Conservation (phyloP, 176 grass and related monocot species). For the Avena atlantica region DNA sequence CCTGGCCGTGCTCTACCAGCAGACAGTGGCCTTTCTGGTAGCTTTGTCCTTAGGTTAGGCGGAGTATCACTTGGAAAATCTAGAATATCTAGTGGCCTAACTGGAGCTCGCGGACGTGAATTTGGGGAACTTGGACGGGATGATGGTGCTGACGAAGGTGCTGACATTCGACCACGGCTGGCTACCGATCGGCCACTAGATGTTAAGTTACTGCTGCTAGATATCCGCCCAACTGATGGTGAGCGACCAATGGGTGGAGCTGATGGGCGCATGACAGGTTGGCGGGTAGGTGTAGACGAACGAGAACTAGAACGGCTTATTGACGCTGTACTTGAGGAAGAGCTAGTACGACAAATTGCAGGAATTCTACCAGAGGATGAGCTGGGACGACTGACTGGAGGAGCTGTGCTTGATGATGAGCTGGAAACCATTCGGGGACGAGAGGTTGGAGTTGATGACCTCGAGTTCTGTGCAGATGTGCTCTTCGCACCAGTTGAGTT, state of each 20-base stretch:
- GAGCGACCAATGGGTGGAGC: conserved; percentile 55
- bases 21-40: conserved; percentile 80
- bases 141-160: conserved; percentile 70
- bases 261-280: conserved; percentile 53
- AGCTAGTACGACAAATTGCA: conserved; percentile 48
- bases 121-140: conserved; percentile 86
- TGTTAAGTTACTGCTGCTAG: conserved; percentile 47
- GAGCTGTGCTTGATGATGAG: conserved; percentile 53
- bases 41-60: conserved; percentile 78
- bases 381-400: conserved; percentile 37
- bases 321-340: conserved; percentile 55
- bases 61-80: conserved; percentile 90
- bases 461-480: conserved; percentile 60
- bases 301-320: conserved; percentile 61
- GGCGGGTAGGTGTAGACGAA: conserved; percentile 75
- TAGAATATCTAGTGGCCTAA: conserved; percentile 78
- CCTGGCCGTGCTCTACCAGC: conserved; percentile 75
- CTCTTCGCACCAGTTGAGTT: conserved; percentile 47
- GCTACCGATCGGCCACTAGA: conserved; percentile 51
- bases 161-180: conserved; percentile 63
- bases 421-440: conserved; percentile 48
- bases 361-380: conserved; percentile 56
- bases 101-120: conserved; percentile 60
- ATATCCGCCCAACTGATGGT: conserved; percentile 70
- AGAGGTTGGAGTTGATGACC: conserved; percentile 75